These are phyloP conservation scores for Castanea sativa DNA, from an alignment of 306 rosid genomes.

Conservation along the genomic window DNA sequence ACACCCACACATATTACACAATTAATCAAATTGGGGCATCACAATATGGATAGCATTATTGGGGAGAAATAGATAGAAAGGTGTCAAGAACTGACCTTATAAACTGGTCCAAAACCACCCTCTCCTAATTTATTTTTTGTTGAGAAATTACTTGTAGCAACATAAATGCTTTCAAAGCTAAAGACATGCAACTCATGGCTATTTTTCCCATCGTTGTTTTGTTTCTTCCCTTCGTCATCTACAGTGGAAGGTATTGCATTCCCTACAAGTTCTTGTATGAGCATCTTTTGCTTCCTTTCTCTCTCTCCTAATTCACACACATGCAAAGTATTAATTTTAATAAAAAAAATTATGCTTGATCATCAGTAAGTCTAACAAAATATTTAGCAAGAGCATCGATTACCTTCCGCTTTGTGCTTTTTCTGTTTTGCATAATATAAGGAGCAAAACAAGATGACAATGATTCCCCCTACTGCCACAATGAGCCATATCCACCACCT, in stretches of 20 bases:
- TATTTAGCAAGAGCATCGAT: not conserved
- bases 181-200: conserved; percentile 25
- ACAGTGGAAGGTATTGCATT: not conserved
- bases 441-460: too few relatives aligned
- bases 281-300: not conserved
- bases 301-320: not conserved
- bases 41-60: too few relatives aligned
- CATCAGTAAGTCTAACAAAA: too few relatives aligned
- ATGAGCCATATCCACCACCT: conserved; percentile 33
- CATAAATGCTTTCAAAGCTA: conserved; percentile 22
- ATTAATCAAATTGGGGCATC: too few relatives aligned
- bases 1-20: too few relatives aligned
- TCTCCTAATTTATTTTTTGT: conserved; percentile 19
- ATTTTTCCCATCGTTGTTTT: not conserved
- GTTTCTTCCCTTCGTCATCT: not conserved
- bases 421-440: too few relatives aligned
- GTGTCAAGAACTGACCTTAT: conserved; percentile 18
- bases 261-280: conserved; percentile 19
- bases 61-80: too few relatives aligned
- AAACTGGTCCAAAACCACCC: conserved; percentile 34
- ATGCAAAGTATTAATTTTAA: too few relatives aligned
- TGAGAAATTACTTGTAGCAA: conserved; percentile 25
- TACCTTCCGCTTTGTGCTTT: too few relatives aligned
- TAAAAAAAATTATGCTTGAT: too few relatives aligned
- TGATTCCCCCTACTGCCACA: conserved; percentile 8